Evolutionary conservation across 2,329 filamentous ascomycete genomes (phyloP).

Genomic region (Pseudogymnoascus sp.): DNA sequence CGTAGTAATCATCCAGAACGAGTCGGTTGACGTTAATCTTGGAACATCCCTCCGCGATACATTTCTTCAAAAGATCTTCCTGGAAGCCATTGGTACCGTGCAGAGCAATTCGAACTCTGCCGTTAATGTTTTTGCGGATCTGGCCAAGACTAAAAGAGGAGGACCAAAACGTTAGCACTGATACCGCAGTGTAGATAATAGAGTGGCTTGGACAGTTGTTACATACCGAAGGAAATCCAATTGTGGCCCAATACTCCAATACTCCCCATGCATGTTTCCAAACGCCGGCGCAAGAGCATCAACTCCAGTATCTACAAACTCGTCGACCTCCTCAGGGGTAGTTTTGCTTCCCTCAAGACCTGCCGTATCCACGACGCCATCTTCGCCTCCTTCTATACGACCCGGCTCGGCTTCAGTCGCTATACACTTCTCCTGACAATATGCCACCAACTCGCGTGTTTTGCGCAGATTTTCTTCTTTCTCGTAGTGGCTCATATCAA

Average conservation of each 20-base stretch:
- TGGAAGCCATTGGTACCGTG: constrained; percentile 50
- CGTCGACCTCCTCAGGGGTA: constrained; percentile 49
- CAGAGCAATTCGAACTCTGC: constrained; percentile 39
- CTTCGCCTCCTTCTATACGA: constrained; percentile 12
- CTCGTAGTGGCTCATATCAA: constrained; percentile 65
- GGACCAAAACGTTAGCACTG: not conserved
- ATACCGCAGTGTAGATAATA: not conserved
- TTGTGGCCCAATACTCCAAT: constrained; percentile 23
- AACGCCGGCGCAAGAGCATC: constrained; percentile 57
- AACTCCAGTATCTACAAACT: constrained; percentile 54
- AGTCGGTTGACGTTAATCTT: constrained; percentile 52
- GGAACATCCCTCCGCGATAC: constrained; percentile 42
- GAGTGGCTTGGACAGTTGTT: not conserved
- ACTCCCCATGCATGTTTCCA: constrained; percentile 57
- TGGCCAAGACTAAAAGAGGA: constrained; percentile 28
- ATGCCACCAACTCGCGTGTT: constrained; percentile 53
- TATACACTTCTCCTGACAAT: constrained; percentile 55
- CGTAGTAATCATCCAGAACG: constrained; percentile 38
- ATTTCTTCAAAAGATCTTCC: constrained; percentile 39
- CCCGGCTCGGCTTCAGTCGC: constrained; percentile 57
- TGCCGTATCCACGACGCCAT: constrained; percentile 10
- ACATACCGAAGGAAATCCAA: constrained; percentile 6
- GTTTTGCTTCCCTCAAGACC: constrained; percentile 39
- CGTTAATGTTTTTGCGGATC: constrained; percentile 29
- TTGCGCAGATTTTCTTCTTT: constrained; percentile 56